Evolutionary conservation across 805 yeast genomes (phyloP).

Genomic region (Candida xiaguanensis): DNA sequence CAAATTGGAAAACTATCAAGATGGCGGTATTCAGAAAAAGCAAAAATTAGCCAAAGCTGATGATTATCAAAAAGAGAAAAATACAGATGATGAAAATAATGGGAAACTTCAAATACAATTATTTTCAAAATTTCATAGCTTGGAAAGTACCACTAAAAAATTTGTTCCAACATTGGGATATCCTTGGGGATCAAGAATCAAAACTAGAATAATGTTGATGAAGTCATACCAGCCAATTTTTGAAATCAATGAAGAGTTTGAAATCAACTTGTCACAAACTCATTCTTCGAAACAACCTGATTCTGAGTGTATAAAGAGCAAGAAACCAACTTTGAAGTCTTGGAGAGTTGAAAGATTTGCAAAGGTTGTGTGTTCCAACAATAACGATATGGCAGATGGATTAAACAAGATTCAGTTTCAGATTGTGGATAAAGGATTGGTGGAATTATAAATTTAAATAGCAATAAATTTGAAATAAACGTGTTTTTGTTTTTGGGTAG

Average conservation of each 20-base stretch:
- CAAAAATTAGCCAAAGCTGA: background rate
- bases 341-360: constrained; percentile 27
- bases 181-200: constrained; percentile 27
- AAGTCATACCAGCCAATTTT: constrained; percentile 26
- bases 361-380: constrained; percentile 16
- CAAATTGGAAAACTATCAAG: constrained; percentile 5
- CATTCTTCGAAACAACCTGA: no score
- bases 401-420: constrained; percentile 14
- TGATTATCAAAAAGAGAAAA: background rate
- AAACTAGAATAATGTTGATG: constrained; percentile 22
- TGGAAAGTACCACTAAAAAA: constrained; percentile 13
- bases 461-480: background rate
- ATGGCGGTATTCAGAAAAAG: constrained; percentile 11
- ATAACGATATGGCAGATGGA: constrained; percentile 3
- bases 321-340: constrained; percentile 13
- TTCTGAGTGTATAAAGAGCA: background rate
- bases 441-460: constrained; percentile 6
- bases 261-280: background rate
- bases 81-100: background rate
- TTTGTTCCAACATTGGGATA: constrained; percentile 32
- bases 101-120: constrained; percentile 8
- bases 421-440: constrained; percentile 16
- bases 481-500: background rate
- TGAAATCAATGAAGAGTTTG: constrained; percentile 2
- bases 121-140: constrained; percentile 11